Evolutionary conservation across 1,139 yeast genomes (phyloP), one percentile per base, ranked within the genome.

Genomic region (Suhomyces panamericanus): DNA sequence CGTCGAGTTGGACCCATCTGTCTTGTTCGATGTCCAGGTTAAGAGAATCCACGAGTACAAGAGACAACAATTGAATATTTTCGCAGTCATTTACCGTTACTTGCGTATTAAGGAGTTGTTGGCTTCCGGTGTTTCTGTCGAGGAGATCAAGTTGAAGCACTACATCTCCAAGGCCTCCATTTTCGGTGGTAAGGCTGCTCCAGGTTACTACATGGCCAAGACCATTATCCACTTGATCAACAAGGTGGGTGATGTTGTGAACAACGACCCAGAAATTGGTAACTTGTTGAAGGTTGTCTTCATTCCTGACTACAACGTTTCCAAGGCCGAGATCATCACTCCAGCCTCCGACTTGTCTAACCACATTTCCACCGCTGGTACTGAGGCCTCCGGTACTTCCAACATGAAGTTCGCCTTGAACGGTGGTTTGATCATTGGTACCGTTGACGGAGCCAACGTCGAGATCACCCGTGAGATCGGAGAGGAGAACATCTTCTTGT

Each of bases 341-440:
- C 96, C 97, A 17, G 97, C 93, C 14, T 83, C 93, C 35, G 97
- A 90, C 63, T 75, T 90, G 59, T 86, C 95, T 40, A 95, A 90
- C 68, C 98, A 90, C 69, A 91, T 90, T 55, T 89, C 96, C n/a
- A 90, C 97, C 39, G 97, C 97, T 10, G 98, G 98, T 57, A 90
- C 98, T 20, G 98, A 90, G 66, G 97, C 96, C 22, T 86, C 95
- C 1, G 97, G 97, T 64, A 90, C 98, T 37, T 87, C 96, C 39
- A 90, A 90, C 72, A 90, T 90, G 97, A 91, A 90, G 71, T 90
- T 90, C 63, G 96, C 90, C 27, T 73, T 90, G 67, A 90, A 89
- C 61, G 97, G 96, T 67, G 97, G 97, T 42, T 77, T 91, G 54
- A 87, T 90, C 55, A 85, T 90, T 57, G 98, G 98, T 62, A 90